Evolutionary conservation across 345 rosid species (phyloP).

Genomic region (Jatropha curcas): DNA sequence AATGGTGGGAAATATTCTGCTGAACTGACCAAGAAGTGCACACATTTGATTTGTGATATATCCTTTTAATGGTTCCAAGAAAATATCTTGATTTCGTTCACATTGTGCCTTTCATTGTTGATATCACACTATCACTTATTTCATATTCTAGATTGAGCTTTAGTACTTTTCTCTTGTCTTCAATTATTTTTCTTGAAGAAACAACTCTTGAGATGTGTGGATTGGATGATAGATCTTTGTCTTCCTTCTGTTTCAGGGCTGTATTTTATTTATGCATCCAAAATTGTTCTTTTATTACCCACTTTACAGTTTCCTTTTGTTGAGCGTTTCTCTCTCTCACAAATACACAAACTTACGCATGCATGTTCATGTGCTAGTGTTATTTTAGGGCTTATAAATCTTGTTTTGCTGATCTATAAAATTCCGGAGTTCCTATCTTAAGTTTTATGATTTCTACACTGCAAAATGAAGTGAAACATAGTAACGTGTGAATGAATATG

Average conservation of each 20-base stretch:
- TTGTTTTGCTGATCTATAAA: not conserved
- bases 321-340: not conserved
- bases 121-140: not conserved
- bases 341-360: not conserved
- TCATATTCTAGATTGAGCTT: not conserved
- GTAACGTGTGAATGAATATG: not conserved
- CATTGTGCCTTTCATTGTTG: not conserved
- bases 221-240: not conserved
- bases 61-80: slow-evolving; percentile 46
- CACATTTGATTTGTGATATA: slow-evolving; percentile 93
- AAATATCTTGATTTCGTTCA: not conserved
- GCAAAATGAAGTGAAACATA: not conserved
- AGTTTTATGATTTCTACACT: not conserved
- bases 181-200: not conserved
- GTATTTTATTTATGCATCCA: not conserved
- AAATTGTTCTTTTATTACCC: not conserved
- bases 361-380: not conserved
- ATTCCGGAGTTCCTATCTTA: not conserved
- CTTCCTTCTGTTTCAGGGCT: not conserved
- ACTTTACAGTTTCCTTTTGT: no score
- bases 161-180: no score
- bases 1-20: slow-evolving; percentile 88
- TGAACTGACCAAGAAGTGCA: slow-evolving; percentile 78
- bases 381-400: not conserved
- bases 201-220: not conserved